A percentile compares a stretch with the other conserved stretches of the same genome.
These are phyloP conservation scores for Puccinia hordei DNA, from an alignment of 1,284 basidiomycete genomes.

Conservation along the genomic window DNA sequence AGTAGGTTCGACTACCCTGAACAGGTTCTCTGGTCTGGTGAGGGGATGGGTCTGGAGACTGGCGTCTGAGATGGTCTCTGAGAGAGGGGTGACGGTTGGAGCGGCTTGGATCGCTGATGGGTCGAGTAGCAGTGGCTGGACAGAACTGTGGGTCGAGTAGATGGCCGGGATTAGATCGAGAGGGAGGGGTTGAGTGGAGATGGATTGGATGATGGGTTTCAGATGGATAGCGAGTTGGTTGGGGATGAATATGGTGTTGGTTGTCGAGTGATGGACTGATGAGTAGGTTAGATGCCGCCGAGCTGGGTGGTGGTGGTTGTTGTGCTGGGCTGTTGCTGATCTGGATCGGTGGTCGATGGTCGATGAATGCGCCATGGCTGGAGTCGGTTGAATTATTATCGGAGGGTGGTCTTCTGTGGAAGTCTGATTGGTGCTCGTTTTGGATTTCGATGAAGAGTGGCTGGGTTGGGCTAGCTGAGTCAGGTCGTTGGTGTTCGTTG, in stretches of 20 bases:
- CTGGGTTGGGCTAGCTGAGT: not conserved
- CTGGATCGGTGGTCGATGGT: constrained; percentile 18
- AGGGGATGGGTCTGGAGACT: not conserved
- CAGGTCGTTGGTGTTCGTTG: not conserved
- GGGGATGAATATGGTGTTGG: not conserved
- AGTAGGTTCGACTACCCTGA: not conserved
- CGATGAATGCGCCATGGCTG: constrained; percentile 44
- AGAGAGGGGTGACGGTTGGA: not conserved
- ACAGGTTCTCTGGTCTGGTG: not conserved
- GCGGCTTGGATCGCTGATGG: not conserved
- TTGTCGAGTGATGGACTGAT: not conserved
- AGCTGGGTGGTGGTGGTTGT: not conserved
- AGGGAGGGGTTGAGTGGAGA: not conserved
- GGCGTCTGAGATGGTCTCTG: not conserved
- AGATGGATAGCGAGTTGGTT: not conserved
- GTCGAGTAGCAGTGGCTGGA: not conserved
- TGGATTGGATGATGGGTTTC: not conserved
- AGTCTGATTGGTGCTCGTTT: not conserved
- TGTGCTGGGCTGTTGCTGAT: not conserved
- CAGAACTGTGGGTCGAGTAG: not conserved
- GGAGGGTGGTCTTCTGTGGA: not conserved
- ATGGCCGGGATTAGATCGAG: not conserved
- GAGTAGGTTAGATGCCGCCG: not conserved
- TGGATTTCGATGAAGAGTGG: not conserved
- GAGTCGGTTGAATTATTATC: not conserved